Evolutionary conservation across 139 green algal species (phyloP).

Genomic region (Diplosphaera chodatii): DNA sequence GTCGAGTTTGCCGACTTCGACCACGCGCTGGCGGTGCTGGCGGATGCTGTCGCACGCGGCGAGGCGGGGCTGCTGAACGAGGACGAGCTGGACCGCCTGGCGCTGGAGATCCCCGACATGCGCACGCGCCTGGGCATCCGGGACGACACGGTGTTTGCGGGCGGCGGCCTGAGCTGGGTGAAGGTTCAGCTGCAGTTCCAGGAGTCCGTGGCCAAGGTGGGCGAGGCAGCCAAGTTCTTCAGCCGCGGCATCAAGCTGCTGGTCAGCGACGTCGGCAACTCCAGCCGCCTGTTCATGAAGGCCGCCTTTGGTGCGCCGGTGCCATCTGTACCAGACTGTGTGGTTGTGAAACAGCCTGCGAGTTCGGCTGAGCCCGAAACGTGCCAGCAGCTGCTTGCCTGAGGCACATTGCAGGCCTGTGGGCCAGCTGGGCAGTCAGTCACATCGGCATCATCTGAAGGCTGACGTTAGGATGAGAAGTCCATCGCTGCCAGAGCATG

Average conservation of each 20-base stretch:
- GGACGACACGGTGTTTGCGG: conserved; percentile 69
- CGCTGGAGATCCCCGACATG: conserved; percentile 85
- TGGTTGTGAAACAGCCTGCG: too few relatives aligned
- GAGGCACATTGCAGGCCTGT: too few relatives aligned
- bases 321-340: too few relatives aligned
- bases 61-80: conserved; percentile 46
- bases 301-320: conserved; percentile 28
- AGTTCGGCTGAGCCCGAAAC: too few relatives aligned
- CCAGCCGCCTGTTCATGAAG: conserved; percentile 62
- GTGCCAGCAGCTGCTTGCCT: too few relatives aligned
- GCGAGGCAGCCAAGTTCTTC: conserved; percentile 78
- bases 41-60: conserved; percentile 30
- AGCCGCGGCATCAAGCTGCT: conserved; percentile 74
- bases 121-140: conserved; percentile 65
- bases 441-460: too few relatives aligned
- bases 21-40: conserved; percentile 57
- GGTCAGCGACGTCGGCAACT: conserved; percentile 52
- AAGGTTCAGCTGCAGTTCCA: conserved; percentile 35
- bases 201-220: conserved; percentile 35
- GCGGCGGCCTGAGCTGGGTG: conserved; percentile 24
- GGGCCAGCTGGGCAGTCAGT: too few relatives aligned
- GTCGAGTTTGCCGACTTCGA: conserved; percentile 86
- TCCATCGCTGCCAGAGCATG: too few relatives aligned
- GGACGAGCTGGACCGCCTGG: conserved; percentile 71
- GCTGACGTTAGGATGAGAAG: too few relatives aligned